A percentile compares a stretch with the other conserved stretches of the same genome.
phyloP scores from a whole-genome alignment of 768 basidiomycete species.

The Tricholoma furcatifolium region DNA sequence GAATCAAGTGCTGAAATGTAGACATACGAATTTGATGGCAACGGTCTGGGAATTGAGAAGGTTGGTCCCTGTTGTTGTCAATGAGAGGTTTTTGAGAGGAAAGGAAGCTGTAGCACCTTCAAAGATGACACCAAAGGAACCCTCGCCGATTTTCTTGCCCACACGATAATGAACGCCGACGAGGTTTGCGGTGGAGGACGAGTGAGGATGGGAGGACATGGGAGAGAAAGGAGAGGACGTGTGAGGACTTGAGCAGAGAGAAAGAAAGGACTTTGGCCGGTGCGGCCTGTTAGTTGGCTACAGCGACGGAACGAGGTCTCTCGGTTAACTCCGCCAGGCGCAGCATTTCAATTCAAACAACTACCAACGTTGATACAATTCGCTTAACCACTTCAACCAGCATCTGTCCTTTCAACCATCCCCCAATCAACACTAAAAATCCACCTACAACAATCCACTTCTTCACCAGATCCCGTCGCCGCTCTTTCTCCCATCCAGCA shows the following conservation, averaged over 20 bases:
- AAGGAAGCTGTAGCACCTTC: slow-evolving; percentile 53
- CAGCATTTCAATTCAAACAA: slow-evolving; percentile 11
- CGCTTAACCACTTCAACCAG: slow-evolving; percentile 6
- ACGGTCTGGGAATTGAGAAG: slow-evolving; percentile 98
- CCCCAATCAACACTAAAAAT: slow-evolving; percentile 21
- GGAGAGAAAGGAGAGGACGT: slow-evolving; percentile 22
- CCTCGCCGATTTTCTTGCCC: slow-evolving; percentile 99
- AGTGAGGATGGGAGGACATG: slow-evolving; percentile 61
- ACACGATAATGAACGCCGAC: slow-evolving; percentile 98
- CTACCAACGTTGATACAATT: slow-evolving; percentile 12
- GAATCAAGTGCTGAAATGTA: slow-evolving; percentile 12
- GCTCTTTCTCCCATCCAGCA: slow-evolving; percentile 34
- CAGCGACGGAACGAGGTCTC: slow-evolving; percentile 15
- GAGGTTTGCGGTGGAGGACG: slow-evolving; percentile 67
- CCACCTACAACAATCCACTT: slow-evolving; percentile 22
- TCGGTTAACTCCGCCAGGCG: slow-evolving; percentile 22
- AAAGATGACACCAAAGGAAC: slow-evolving; percentile 95
- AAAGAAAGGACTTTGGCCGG: slow-evolving; percentile 27
- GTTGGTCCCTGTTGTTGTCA: slow-evolving; percentile 72
- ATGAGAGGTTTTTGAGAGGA: not conserved
- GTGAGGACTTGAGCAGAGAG: slow-evolving; percentile 19
- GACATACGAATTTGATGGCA: slow-evolving; percentile 98
- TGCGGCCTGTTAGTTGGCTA: slow-evolving; percentile 29
- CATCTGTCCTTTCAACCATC: slow-evolving; percentile 10
- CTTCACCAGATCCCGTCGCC: slow-evolving; percentile 20